A percentile compares a stretch with the other conserved stretches of the same genome.
Evolutionary conservation across 495 filamentous ascomycete species (phyloP).

Genomic region (Xylaria palmicola): DNA sequence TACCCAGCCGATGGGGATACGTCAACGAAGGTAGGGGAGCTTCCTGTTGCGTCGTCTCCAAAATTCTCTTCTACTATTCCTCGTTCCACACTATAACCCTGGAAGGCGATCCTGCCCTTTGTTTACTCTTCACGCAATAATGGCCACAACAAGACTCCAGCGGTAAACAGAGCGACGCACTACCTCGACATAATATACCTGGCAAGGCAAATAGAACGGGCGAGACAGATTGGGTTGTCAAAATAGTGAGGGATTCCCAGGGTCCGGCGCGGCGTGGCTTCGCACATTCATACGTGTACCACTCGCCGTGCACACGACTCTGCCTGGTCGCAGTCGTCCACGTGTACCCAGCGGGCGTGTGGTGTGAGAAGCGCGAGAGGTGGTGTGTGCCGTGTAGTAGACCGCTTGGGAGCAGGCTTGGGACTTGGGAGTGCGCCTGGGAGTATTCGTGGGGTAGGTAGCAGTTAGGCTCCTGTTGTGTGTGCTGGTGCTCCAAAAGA

Average conservation of each 20-base stretch:
- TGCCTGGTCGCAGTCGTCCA: conserved; percentile 32
- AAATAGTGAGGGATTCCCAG: conserved; percentile 13
- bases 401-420: too few species aligned
- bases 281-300: conserved; percentile 35
- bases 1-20: conserved; percentile 10
- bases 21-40: conserved; percentile 1
- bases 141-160: neutral
- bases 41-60: conserved; percentile 13
- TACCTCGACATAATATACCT: conserved; percentile 18
- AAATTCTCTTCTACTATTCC: neutral
- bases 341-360: conserved; percentile 24
- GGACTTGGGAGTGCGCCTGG: too few species aligned
- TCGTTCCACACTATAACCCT: conserved; percentile 5
- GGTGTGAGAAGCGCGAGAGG: conserved; percentile 16
- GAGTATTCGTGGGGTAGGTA: conserved; percentile 33
- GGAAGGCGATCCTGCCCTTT: neutral
- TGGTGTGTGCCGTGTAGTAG: conserved; percentile 19
- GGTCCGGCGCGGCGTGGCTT: conserved; percentile 9
- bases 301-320: conserved; percentile 23
- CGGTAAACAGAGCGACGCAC: neutral
- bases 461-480: conserved; percentile 29
- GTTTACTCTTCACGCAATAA: neutral
- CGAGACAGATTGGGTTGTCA: conserved; percentile 14
- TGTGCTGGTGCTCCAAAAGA: conserved; percentile 19
- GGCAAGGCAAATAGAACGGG: neutral